A percentile compares a stretch with the other conserved stretches of the same genome.
Evolutionary conservation across 2,329 filamentous ascomycete genomes (phyloP).

Genomic region (Stachybotrys chartarum): DNA sequence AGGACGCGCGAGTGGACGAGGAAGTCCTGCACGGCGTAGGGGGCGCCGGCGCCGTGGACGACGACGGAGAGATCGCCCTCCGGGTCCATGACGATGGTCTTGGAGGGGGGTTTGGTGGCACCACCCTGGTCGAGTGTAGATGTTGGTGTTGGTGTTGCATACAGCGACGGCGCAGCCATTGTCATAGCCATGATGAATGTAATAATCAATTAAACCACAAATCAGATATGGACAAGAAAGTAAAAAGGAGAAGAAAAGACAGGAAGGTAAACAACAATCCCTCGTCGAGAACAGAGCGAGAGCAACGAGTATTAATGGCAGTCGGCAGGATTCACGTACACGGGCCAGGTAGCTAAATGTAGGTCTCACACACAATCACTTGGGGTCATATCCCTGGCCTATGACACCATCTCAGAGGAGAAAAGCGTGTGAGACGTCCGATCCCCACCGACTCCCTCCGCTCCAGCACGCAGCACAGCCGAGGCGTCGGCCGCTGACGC

Average conservation of each 20-base stretch:
- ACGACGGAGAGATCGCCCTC: neutral
- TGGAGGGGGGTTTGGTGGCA: neutral
- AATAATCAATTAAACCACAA: too few relatives aligned
- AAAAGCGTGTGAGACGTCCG: too few relatives aligned
- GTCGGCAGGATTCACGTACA: too few relatives aligned
- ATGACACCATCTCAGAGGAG: too few relatives aligned
- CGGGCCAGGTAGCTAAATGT: too few relatives aligned
- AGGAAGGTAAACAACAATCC: neutral
- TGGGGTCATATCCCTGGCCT: too few relatives aligned
- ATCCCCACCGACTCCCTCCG: too few relatives aligned
- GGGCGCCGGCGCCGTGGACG: neutral
- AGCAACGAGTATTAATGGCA: too few relatives aligned
- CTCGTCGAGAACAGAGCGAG: neutral
- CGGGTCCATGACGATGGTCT: neutral
- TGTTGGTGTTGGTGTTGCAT: neutral
- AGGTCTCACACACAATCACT: too few relatives aligned
- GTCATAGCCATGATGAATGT: neutral
- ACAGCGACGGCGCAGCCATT: neutral
- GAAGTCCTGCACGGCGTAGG: neutral
- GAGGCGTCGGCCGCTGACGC: too few relatives aligned
- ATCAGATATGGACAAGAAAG: neutral
- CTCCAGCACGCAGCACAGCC: too few relatives aligned
- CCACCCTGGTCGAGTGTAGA: neutral
- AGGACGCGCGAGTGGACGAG: neutral
- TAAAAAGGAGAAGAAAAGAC: neutral